A percentile compares a stretch with the other conserved stretches of the same genome.
Evolutionary conservation across 257 asterid species (phyloP).

Genomic region (Solanum pennellii): DNA sequence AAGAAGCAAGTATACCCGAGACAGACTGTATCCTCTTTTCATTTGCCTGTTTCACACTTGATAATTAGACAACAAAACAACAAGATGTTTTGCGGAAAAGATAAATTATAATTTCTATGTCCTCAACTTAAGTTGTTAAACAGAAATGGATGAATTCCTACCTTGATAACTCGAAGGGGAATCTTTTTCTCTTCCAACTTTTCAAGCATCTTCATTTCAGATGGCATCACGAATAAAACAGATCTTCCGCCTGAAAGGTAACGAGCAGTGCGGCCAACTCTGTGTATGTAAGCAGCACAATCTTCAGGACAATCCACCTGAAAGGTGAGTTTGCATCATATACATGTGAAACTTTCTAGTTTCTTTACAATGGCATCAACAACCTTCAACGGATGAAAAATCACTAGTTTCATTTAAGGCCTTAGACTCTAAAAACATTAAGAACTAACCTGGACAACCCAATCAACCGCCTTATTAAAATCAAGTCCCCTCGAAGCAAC

Average conservation of each 20-base stretch:
- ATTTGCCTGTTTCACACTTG: constrained; percentile 48
- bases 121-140: background rate
- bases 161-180: constrained; percentile 64
- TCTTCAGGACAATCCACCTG: constrained; percentile 97
- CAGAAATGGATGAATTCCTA: constrained; percentile 1
- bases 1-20: constrained; percentile 65
- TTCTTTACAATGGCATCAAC: background rate
- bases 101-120: background rate
- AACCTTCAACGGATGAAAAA: background rate
- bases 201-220: constrained; percentile 74
- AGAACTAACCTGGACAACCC: constrained; percentile 91
- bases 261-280: constrained; percentile 99
- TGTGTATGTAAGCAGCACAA: constrained; percentile 81
- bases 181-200: constrained; percentile 77
- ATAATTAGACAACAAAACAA: background rate
- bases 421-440: background rate
- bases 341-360: background rate
- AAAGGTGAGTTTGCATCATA: background rate
- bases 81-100: background rate
- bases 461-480: constrained; percentile 79
- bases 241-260: constrained; percentile 82
- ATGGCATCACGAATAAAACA: constrained; percentile 67
- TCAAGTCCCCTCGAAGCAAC: constrained; percentile 97
- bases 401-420: background rate
- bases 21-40: constrained; percentile 64